Conservation (phyloP, 2,329 filamentous ascomycete genomes). For the Amauroascus niger region DNA sequence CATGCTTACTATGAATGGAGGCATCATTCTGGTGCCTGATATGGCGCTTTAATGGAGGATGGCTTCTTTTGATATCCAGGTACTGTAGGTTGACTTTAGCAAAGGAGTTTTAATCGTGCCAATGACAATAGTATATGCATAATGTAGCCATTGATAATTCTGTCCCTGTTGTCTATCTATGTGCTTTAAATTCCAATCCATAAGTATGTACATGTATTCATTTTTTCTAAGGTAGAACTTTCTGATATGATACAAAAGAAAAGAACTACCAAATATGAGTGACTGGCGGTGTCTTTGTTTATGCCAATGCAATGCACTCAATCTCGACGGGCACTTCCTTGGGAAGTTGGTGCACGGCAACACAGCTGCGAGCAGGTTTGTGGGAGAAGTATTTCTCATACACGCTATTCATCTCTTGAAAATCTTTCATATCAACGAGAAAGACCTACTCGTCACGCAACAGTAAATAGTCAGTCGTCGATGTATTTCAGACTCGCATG, state of each 20-base stretch:
- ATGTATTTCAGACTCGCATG: background rate
- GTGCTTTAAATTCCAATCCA: background rate
- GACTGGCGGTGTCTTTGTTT: slow-evolving; percentile 12
- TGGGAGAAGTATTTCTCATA: slow-evolving; percentile 61
- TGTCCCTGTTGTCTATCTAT: background rate
- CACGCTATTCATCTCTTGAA: slow-evolving; percentile 66
- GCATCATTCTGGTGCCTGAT: background rate
- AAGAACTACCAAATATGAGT: background rate
- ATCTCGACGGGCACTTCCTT: slow-evolving; percentile 57
- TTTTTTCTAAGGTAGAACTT: background rate
- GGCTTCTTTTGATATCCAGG: slow-evolving; percentile 7
- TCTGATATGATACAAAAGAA: background rate
- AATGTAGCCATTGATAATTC: background rate
- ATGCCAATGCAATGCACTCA: slow-evolving; percentile 52
- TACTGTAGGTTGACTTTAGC: background rate
- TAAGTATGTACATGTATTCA: background rate
- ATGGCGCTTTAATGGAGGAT: background rate
- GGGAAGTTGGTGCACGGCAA: slow-evolving; percentile 53
- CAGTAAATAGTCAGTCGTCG: background rate
- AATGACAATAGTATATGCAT: slow-evolving; percentile 1
- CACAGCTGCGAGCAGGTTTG: slow-evolving; percentile 54
- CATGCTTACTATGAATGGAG: background rate
- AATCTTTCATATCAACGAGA: slow-evolving; percentile 82
- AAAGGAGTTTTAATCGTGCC: background rate
- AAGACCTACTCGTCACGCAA: slow-evolving; percentile 68